phyloP scores from a whole-genome alignment of 768 basidiomycete species.

The Tulasnella sp. region DNA sequence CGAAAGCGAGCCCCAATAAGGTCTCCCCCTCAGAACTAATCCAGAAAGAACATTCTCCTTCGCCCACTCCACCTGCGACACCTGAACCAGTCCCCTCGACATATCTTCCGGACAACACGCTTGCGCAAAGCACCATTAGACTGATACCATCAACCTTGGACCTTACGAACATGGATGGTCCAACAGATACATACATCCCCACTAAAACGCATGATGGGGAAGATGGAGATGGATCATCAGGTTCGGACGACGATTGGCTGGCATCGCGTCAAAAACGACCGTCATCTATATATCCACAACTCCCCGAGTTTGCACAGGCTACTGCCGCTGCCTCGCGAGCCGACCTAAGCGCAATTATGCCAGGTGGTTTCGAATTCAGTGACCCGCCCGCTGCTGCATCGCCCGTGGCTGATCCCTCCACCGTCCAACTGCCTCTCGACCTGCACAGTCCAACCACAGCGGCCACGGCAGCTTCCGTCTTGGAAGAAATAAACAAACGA shows the following conservation, averaged over 20 bases:
- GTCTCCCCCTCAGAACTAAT: neutral
- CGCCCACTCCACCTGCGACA: neutral
- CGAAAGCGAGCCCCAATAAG: conserved; percentile 13
- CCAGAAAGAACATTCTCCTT: neutral
- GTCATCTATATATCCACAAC: conserved; percentile 5
- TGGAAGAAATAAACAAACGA: conserved; percentile 74
- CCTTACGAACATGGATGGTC: neutral
- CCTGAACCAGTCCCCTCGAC: neutral
- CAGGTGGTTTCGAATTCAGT: conserved; percentile 6
- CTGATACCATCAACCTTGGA: conserved; percentile 14
- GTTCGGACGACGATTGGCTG: neutral
- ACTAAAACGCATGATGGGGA: neutral
- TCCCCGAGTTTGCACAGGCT: conserved; percentile 10
- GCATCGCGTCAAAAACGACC: neutral
- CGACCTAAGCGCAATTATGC: neutral
- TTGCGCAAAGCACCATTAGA: conserved; percentile 18
- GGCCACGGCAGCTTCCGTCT: conserved; percentile 49
- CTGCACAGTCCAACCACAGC: conserved; percentile 27
- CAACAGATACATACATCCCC: neutral
- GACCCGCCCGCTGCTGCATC: conserved; percentile 29
- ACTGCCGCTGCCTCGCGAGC: conserved; percentile 5
- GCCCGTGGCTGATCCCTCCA: conserved; percentile 37
- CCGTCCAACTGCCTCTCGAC: conserved; percentile 27
- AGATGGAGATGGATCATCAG: neutral
- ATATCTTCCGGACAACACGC: conserved; percentile 11